Conservation (phyloP, 495 filamentous ascomycete genomes). For the Penicillium subrubescens region DNA sequence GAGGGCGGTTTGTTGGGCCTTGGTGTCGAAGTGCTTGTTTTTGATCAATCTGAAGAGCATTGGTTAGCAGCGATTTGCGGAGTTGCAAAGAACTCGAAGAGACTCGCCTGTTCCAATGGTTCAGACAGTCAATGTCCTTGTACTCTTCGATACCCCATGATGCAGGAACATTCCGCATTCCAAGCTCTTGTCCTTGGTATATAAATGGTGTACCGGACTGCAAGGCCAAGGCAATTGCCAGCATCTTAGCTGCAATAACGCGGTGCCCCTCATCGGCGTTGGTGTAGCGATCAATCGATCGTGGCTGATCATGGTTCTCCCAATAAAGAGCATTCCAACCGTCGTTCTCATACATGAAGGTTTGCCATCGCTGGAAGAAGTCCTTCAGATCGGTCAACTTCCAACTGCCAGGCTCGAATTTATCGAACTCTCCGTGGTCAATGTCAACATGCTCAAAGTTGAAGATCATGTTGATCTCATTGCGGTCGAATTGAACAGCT, state of each 20-base stretch:
- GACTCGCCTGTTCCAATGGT: conserved; percentile 57
- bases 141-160: conserved; percentile 69
- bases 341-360: conserved; percentile 66
- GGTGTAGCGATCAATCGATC: conserved; percentile 63
- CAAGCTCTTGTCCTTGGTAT: conserved; percentile 78
- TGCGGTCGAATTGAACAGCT: conserved; percentile 57
- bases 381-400: conserved; percentile 59
- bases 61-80: background rate
- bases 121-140: conserved; percentile 70
- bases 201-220: conserved; percentile 71
- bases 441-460: conserved; percentile 67
- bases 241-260: conserved; percentile 57
- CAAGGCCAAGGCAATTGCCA: conserved; percentile 60
- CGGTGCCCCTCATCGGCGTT: conserved; percentile 50
- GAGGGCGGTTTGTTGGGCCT: conserved; percentile 36
- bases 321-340: conserved; percentile 74
- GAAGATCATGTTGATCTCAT: conserved; percentile 76
- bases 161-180: conserved; percentile 69
- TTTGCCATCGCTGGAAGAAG: conserved; percentile 66
- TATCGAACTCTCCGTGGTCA: conserved; percentile 55
- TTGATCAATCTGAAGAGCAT: conserved; percentile 33
- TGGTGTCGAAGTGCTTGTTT: conserved; percentile 35
- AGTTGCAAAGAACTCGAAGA: background rate
- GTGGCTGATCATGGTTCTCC: conserved; percentile 74
- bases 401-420: conserved; percentile 54